Percentiles rank a stretch among this genome's conserved stretches.
Conservation (phyloP, 2,329 filamentous ascomycete species). For the Colletotrichum cereale region DNA sequence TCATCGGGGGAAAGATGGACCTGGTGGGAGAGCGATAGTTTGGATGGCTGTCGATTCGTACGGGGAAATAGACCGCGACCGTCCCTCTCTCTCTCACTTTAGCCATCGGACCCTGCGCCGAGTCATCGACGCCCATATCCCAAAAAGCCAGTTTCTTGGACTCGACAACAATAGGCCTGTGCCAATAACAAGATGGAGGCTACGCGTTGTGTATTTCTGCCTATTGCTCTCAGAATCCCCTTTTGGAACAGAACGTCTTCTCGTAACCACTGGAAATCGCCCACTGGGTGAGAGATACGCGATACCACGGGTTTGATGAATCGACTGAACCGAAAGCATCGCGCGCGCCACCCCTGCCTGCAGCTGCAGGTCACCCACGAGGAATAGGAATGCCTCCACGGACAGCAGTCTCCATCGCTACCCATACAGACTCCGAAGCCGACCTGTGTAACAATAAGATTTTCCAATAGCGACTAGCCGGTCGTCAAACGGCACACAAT, state of each 20-base stretch:
- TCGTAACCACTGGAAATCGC: neutral
- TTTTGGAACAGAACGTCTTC: neutral
- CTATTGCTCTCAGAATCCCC: neutral
- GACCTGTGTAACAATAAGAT: neutral
- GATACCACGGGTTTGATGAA: neutral
- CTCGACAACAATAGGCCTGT: neutral
- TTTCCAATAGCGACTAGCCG: neutral
- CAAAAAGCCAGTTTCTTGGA: constrained; percentile 5
- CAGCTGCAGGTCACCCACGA: neutral
- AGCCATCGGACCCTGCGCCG: constrained; percentile 22
- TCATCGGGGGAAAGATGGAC: constrained; percentile 5
- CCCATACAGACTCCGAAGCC: too few species aligned
- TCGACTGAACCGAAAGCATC: neutral
- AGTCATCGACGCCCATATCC: constrained; percentile 19
- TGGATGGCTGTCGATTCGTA: neutral
- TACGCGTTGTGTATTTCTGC: neutral
- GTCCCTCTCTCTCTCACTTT: neutral
- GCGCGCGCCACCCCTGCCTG: neutral
- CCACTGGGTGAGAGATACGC: neutral
- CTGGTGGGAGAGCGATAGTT: constrained; percentile 1
- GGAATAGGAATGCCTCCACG: neutral
- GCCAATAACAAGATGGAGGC: neutral
- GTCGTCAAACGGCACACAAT: constrained; percentile 3
- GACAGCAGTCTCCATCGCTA: neutral
- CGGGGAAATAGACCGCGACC: neutral